Evolutionary conservation across 139 green algal species (phyloP), one percentile per base, ranked within the genome.

Genomic region (Eudorina sp.): DNA sequence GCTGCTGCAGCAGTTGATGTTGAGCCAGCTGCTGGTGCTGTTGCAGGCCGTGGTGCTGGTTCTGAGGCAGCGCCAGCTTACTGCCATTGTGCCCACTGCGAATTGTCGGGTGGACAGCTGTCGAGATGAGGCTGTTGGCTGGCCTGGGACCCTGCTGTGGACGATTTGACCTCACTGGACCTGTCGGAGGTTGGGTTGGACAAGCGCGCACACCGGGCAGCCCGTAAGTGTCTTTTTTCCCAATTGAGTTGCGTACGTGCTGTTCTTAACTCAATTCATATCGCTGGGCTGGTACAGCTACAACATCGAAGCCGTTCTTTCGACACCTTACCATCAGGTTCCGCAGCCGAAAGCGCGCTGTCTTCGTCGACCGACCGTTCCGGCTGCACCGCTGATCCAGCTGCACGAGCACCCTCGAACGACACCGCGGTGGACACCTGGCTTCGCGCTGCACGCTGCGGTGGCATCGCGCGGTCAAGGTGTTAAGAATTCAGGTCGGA

Each of bases 361-460:
- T 94, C 90, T 40, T 93, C 92, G 11, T 94, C 92, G 0, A 94
- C 43, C 16, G 81, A 91, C 4, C 90, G 74, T 53, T 90, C 90
- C 48, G 92, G 90, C 51, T 93, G 88, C 1, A 92, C 91, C 9
- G 88, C 90, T 1, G 92, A 94, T 19, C 92, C 92, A n/a, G 92
- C 92, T 23, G 90, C 89, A 13, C 90, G 48, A 9, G 88, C 88
- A 18, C 91, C 92, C 34, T 94, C 92, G 62, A 94, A 93, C 3
- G 92, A 94, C 8, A 94, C 85, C 13, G 92, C 92, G 16, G 92
- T 93, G 0, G 92, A 94, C 3, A 94, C 88, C 68, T 94, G 92
- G 60, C 90, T 93, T 19, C 92, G 53, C 1, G 92, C 90, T 19
- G 88, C 89, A 4, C 88, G 55, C 92, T 93, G 88, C 66, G 53